These are phyloP conservation scores for Penicillium turbatum DNA, from an alignment of 495 filamentous ascomycete species.

Conservation along the genomic window DNA sequence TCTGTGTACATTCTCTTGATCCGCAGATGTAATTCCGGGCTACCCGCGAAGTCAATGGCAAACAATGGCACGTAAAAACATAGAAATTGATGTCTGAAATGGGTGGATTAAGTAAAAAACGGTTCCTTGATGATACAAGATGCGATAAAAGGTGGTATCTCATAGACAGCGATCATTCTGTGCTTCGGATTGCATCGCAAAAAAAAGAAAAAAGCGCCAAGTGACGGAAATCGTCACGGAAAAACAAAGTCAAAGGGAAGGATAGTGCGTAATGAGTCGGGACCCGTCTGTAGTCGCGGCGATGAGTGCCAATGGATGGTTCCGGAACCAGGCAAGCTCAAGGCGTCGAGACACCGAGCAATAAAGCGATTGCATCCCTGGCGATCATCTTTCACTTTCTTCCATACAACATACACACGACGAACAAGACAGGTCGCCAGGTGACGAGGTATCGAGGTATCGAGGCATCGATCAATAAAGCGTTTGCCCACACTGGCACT, in stretches of 20 bases:
- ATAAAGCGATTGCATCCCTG: no score
- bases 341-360: no score
- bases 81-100: conserved; percentile 5
- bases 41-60: not conserved
- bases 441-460: no score
- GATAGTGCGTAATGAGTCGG: no score
- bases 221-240: conserved; percentile 1
- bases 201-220: conserved; percentile 21
- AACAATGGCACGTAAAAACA: not conserved
- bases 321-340: no score
- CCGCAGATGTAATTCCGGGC: not conserved
- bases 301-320: no score
- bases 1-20: not conserved
- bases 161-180: conserved; percentile 21
- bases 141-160: conserved; percentile 28
- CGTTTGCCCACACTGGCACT: no score
- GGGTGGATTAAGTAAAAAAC: conserved; percentile 21
- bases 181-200: conserved; percentile 22
- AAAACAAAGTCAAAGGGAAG: conserved; percentile 7
- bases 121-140: conserved; percentile 26
- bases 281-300: no score
- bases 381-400: no score
- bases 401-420: no score
- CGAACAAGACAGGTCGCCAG: no score
- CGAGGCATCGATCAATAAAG: no score